These are phyloP conservation scores for Cercophora scortea DNA, from an alignment of 495 filamentous ascomycete species.

Conservation along the genomic window DNA sequence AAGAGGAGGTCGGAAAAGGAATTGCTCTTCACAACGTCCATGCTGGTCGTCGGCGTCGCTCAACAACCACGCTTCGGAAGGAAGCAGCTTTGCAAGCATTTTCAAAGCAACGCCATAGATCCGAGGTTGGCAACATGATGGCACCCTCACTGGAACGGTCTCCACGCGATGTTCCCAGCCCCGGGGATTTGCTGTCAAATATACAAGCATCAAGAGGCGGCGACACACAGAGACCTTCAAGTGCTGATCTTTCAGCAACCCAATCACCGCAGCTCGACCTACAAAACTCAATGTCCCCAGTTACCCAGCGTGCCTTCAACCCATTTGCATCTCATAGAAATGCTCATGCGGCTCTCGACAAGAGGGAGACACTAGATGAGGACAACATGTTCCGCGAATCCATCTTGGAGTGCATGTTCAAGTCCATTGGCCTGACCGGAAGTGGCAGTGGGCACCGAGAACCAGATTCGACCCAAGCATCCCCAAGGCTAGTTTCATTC, in stretches of 20 bases:
- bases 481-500: conserved; percentile 76
- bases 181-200: conserved; percentile 75
- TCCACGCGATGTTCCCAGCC: conserved; percentile 43
- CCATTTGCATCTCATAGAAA: conserved; percentile 52
- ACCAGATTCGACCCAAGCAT: conserved; percentile 68
- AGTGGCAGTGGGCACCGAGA: conserved; percentile 54
- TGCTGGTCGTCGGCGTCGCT: conserved; percentile 56
- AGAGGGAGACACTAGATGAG: conserved; percentile 73
- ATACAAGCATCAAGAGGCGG: conserved; percentile 60
- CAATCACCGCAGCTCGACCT: conserved; percentile 9
- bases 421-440: conserved; percentile 77
- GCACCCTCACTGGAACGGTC: conserved; percentile 20
- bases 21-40: conserved; percentile 86
- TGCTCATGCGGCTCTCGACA: conserved; percentile 46
- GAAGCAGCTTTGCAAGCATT: conserved; percentile 71
- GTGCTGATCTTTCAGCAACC: conserved; percentile 2
- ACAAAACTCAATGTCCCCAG: conserved; percentile 38
- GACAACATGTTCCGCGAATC: conserved; percentile 82
- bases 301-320: conserved; percentile 49
- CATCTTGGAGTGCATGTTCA: conserved; percentile 91
- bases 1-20: conserved; percentile 82
- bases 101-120: conserved; percentile 31
- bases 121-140: conserved; percentile 13
- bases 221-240: conserved; percentile 4
- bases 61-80: conserved; percentile 68